These are phyloP conservation scores for Suillus tomentosus DNA, from an alignment of 768 basidiomycete species.

Conservation along the genomic window DNA sequence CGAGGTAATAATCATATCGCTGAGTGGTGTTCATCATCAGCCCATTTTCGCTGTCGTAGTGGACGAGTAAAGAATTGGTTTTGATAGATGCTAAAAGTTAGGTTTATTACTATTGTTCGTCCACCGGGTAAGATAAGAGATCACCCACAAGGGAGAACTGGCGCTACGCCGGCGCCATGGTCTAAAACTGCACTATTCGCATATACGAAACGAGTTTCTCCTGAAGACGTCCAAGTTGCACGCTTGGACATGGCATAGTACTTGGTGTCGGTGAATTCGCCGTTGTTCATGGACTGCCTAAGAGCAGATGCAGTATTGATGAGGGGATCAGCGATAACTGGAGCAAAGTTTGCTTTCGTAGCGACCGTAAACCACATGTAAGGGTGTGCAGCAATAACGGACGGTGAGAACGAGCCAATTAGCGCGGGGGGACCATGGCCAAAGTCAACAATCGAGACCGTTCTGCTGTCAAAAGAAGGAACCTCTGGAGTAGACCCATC, in stretches of 20 bases:
- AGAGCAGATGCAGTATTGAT: constrained; percentile 22
- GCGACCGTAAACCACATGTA: constrained; percentile 17
- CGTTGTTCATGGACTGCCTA: constrained; percentile 25
- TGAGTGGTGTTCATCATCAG: background rate
- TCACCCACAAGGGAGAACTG: background rate
- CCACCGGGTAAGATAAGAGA: background rate
- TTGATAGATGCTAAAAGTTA: background rate
- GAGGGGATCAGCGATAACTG: constrained; percentile 17
- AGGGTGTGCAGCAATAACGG: constrained; percentile 10
- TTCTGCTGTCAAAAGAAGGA: constrained; percentile 16
- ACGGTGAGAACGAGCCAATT: constrained; percentile 26
- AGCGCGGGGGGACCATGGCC: constrained; percentile 27
- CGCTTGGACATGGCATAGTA: constrained; percentile 31
- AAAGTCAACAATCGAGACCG: constrained; percentile 24
- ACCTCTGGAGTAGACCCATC: constrained; percentile 9
- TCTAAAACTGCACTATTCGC: constrained; percentile 14
- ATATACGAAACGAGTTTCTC: constrained; percentile 28
- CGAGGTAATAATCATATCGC: constrained; percentile 27
- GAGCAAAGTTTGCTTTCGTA: constrained; percentile 21
- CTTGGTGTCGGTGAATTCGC: constrained; percentile 32
- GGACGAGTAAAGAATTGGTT: background rate
- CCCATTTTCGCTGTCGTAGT: background rate
- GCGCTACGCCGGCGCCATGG: background rate
- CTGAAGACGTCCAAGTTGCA: constrained; percentile 14
- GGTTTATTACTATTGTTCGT: background rate